Conservation (phyloP, 2,329 filamentous ascomycete genomes). For the Ophiostoma novo-ulmi region DNA sequence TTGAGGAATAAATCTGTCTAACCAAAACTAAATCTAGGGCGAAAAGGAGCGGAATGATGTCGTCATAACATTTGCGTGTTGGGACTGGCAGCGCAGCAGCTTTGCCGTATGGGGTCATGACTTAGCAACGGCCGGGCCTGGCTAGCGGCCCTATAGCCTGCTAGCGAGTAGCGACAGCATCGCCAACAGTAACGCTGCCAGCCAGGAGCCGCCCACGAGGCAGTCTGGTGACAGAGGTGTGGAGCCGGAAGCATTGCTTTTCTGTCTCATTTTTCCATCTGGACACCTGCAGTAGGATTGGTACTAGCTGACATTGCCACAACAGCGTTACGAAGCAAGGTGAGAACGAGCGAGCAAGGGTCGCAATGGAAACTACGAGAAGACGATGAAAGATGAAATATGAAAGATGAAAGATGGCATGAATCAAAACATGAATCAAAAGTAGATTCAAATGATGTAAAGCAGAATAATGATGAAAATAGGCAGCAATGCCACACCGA, state of each 20-base stretch:
- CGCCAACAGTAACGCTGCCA: not conserved
- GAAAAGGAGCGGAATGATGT: constrained; percentile 18
- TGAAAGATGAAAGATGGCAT: not conserved
- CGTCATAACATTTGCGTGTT: constrained; percentile 20
- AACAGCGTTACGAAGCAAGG: constrained; percentile 2
- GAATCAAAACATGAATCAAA: not conserved
- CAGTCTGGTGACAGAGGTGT: constrained; percentile 16
- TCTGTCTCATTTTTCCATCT: too few species aligned
- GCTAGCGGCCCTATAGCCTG: not conserved
- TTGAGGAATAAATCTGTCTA: not conserved
- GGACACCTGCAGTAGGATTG: not conserved
- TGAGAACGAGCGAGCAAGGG: not conserved
- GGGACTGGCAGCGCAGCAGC: not conserved
- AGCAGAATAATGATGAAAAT: not conserved
- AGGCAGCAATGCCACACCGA: not conserved
- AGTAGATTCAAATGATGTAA: not conserved
- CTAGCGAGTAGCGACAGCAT: not conserved
- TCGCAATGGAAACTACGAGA: not conserved
- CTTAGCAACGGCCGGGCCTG: constrained; percentile 21
- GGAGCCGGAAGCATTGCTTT: not conserved
- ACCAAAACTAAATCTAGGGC: not conserved
- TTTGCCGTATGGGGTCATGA: not conserved
- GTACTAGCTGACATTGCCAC: not conserved
- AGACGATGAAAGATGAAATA: not conserved
- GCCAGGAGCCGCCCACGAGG: constrained; percentile 13